A percentile compares a stretch with the other conserved stretches of the same genome.
phyloP scores from a whole-genome alignment of 768 basidiomycete species.

The Paxillus rubicundulus region DNA sequence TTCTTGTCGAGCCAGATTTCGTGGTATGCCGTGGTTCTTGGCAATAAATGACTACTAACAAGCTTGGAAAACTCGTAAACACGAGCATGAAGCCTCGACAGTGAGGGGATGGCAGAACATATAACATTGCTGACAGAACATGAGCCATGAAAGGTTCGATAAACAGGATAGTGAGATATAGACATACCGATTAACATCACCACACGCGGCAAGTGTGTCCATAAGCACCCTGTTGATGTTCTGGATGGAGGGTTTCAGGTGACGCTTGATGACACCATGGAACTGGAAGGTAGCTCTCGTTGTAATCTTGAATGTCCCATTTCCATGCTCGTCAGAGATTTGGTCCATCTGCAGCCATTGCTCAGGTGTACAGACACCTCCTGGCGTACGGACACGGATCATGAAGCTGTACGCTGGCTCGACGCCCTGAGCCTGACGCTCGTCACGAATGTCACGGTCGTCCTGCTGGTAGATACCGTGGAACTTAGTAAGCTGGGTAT shows the following conservation, averaged over 20 bases:
- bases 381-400: constrained; percentile 97
- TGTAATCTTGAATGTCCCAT: constrained; percentile 93
- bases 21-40: constrained; percentile 90
- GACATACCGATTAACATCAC: constrained; percentile 91
- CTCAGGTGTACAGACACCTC: constrained; percentile 85
- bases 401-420: constrained; percentile 98
- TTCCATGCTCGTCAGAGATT: constrained; percentile 94
- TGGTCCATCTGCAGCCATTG: constrained; percentile 97
- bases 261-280: constrained; percentile 97
- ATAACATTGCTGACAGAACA: constrained; percentile 68
- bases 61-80: constrained; percentile 82
- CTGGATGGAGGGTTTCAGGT: constrained; percentile 95
- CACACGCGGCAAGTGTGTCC: constrained; percentile 97
- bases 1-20: constrained; percentile 99
- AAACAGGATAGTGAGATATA: background rate
- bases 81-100: constrained; percentile 81
- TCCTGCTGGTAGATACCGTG: constrained; percentile 96
- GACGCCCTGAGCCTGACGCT: constrained; percentile 85
- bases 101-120: constrained; percentile 85
- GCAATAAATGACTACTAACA: constrained; percentile 84
- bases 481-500: constrained; percentile 97
- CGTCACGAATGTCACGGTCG: constrained; percentile 97
- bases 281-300: constrained; percentile 99
- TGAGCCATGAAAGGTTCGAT: constrained; percentile 5
- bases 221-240: constrained; percentile 88